These are phyloP conservation scores for Ophiostoma sp. DNA, from an alignment of 2,329 filamentous ascomycete genomes.

Conservation along the genomic window DNA sequence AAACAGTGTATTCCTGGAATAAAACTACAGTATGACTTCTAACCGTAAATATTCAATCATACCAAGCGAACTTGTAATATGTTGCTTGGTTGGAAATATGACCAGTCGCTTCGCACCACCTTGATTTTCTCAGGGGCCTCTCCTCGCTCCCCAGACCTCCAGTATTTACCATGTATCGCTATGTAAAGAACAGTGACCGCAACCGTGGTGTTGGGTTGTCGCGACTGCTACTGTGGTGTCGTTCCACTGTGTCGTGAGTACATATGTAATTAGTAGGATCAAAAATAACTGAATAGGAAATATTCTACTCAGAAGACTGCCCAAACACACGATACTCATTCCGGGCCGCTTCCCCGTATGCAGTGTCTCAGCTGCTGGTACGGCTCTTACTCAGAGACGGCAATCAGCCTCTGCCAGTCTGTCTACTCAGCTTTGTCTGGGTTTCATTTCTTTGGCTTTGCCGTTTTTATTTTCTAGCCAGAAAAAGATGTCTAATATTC, in stretches of 20 bases:
- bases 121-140: slow-evolving; percentile 6
- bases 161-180: neutral
- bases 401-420: neutral
- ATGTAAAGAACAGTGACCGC: neutral
- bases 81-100: slow-evolving; percentile 11
- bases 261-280: no score
- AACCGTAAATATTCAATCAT: neutral
- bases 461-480: no score
- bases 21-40: neutral
- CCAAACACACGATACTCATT: neutral
- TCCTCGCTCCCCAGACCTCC: neutral
- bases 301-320: neutral
- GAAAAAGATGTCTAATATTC: no score
- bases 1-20: no score
- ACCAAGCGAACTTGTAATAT: no score
- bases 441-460: neutral
- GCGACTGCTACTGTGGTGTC: neutral
- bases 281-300: no score
- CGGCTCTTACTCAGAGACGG: neutral
- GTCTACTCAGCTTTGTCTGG: neutral
- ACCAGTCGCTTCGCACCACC: neutral
- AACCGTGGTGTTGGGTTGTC: slow-evolving; percentile 11
- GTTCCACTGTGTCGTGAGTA: neutral
- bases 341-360: neutral
- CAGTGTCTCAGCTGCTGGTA: neutral